Conservation (phyloP, 176 grass and related monocot genomes). For the Triticum aestivum region DNA sequence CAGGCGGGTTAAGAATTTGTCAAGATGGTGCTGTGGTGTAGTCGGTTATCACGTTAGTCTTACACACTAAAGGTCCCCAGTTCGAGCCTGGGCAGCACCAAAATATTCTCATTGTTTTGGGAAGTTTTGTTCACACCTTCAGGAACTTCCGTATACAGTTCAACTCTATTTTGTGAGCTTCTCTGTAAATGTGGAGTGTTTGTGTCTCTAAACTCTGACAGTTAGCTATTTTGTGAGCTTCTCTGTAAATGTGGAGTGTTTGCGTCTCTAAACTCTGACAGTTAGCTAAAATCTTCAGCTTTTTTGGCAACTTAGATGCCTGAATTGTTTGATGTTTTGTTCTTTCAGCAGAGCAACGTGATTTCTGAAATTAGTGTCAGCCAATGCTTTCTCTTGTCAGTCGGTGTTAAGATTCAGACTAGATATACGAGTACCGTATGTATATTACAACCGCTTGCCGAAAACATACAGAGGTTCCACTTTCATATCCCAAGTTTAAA, state of each 20-base stretch:
- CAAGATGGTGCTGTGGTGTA: conserved; percentile 36
- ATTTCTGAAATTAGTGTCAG: neutral
- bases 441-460: too few species aligned
- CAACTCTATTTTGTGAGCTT: too few species aligned
- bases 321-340: neutral
- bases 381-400: neutral
- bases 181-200: too few species aligned
- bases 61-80: conserved; percentile 44
- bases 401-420: neutral
- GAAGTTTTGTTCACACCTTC: neutral
- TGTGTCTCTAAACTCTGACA: too few species aligned
- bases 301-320: neutral
- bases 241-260: neutral
- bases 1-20: neutral
- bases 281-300: neutral
- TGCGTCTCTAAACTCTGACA: neutral
- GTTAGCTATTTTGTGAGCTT: too few species aligned
- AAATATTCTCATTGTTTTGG: neutral
- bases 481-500: too few species aligned
- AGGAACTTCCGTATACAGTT: neutral
- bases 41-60: conserved; percentile 43
- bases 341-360: neutral
- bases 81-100: conserved; percentile 42
- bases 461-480: too few species aligned
- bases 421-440: too few species aligned